phyloP scores from a whole-genome alignment of 2,329 filamentous ascomycete species.

The Calonectria pauciramosa region DNA sequence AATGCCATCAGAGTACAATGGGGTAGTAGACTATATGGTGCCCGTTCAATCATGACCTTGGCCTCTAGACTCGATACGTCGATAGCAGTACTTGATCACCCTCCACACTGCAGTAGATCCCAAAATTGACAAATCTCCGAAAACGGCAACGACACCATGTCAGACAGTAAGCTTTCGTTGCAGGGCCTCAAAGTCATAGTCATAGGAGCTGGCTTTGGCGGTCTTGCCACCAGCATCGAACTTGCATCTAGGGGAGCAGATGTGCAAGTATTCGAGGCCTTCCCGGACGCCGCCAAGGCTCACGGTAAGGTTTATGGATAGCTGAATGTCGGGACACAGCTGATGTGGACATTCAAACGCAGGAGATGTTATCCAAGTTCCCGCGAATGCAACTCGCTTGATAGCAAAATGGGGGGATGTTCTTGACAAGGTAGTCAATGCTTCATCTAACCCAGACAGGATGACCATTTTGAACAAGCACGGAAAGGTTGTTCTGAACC shows the following conservation, averaged over 20 bases:
- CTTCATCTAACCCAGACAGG: neutral
- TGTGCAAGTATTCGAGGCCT: slow-evolving; percentile 2
- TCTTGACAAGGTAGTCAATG: neutral
- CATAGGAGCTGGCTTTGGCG: slow-evolving; percentile 10
- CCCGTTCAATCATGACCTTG: neutral
- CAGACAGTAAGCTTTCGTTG: neutral
- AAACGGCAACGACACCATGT: neutral
- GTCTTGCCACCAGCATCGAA: slow-evolving; percentile 5
- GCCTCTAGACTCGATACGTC: neutral
- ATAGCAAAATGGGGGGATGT: slow-evolving; percentile 3
- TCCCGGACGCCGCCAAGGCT: neutral
- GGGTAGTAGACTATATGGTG: neutral
- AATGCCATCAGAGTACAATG: neutral
- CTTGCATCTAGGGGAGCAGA: neutral
- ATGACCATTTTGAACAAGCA: slow-evolving; percentile 5
- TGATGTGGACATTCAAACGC: neutral
- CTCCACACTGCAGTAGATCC: neutral
- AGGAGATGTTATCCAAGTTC: slow-evolving; percentile 16
- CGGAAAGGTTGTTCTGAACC: neutral
- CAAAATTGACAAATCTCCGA: neutral
- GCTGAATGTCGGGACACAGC: neutral
- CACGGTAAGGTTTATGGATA: neutral
- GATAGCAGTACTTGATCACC: neutral
- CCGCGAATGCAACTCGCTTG: slow-evolving; percentile 6
- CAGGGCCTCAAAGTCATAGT: neutral